phyloP scores from a whole-genome alignment of 257 asterid genomes.

The Misopates orontium region DNA sequence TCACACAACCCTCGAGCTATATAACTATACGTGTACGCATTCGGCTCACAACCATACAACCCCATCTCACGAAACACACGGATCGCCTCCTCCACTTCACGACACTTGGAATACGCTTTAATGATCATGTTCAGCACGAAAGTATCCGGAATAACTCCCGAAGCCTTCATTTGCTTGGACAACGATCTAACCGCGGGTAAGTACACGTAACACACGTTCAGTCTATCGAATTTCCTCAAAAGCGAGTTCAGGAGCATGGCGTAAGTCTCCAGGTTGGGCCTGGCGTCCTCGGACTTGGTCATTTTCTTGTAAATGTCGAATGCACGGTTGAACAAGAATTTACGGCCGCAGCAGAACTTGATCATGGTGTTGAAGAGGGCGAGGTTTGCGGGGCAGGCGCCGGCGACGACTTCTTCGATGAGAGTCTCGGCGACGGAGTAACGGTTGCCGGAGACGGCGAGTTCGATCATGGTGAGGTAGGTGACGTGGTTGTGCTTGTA shows the following conservation, averaged over 20 bases:
- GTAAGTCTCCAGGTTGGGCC: slow-evolving; percentile 78
- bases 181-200: slow-evolving; percentile 72
- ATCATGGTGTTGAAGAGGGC: slow-evolving; percentile 78
- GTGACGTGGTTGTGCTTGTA: slow-evolving; percentile 73
- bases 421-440: slow-evolving; percentile 65
- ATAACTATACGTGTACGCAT: slow-evolving; percentile 71
- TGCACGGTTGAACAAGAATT: slow-evolving; percentile 69
- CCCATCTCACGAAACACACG: slow-evolving; percentile 91
- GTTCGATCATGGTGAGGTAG: slow-evolving; percentile 68
- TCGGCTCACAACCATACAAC: slow-evolving; percentile 83
- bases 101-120: slow-evolving; percentile 77
- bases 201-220: slow-evolving; percentile 73
- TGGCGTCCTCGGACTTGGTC: slow-evolving; percentile 61
- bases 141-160: slow-evolving; percentile 77
- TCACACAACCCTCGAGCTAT: slow-evolving; percentile 69
- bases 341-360: slow-evolving; percentile 77
- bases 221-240: slow-evolving; percentile 61
- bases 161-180: slow-evolving; percentile 79
- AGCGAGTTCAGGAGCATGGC: slow-evolving; percentile 60
- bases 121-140: slow-evolving; percentile 81
- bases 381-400: slow-evolving; percentile 69
- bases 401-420: slow-evolving; percentile 81
- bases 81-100: slow-evolving; percentile 75
- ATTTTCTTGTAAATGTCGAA: slow-evolving; percentile 85
- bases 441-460: slow-evolving; percentile 66